Evolutionary conservation across 768 basidiomycete genomes (phyloP).

Genomic region (Mycena kentingensis): DNA sequence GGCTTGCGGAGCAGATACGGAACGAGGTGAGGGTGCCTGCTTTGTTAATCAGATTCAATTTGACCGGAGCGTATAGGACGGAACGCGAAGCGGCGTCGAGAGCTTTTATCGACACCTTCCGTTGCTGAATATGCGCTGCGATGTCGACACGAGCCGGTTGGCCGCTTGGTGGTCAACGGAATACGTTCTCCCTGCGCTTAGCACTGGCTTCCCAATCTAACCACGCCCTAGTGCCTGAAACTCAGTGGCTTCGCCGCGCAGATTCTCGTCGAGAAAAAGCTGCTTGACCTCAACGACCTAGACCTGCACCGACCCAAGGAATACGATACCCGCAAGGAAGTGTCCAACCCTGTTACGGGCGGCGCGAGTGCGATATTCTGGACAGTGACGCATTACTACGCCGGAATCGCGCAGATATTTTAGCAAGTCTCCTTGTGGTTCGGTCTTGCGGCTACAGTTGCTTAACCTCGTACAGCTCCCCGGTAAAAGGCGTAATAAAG

Average conservation of each 20-base stretch:
- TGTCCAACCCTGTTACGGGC: slow-evolving; percentile 46
- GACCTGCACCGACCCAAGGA: slow-evolving; percentile 53
- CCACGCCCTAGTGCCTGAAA: slow-evolving; percentile 42
- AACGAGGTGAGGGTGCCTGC: slow-evolving; percentile 40
- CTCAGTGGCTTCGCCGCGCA: slow-evolving; percentile 59
- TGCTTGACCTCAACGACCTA: slow-evolving; percentile 44
- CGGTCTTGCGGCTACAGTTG: background rate
- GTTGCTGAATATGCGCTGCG: slow-evolving; percentile 63
- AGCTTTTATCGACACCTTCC: slow-evolving; percentile 64
- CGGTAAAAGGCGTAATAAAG: slow-evolving; percentile 46
- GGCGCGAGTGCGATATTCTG: slow-evolving; percentile 51
- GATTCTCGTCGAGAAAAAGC: slow-evolving; percentile 45
- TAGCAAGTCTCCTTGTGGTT: slow-evolving; percentile 31
- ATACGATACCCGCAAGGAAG: slow-evolving; percentile 41
- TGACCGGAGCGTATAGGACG: slow-evolving; percentile 38
- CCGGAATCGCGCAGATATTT: slow-evolving; percentile 50
- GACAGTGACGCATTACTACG: slow-evolving; percentile 50
- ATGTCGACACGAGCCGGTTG: slow-evolving; percentile 50
- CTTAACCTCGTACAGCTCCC: slow-evolving; percentile 30
- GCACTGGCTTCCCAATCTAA: background rate
- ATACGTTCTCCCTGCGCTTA: slow-evolving; percentile 36
- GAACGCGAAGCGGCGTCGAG: slow-evolving; percentile 48
- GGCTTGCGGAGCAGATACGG: slow-evolving; percentile 52
- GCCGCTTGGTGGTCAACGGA: slow-evolving; percentile 63
- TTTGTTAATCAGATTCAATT: background rate